Percentiles rank a stretch among this genome's conserved stretches.
phyloP scores from a whole-genome alignment of 805 yeast species.

The Nakazawaea ambrosiae region DNA sequence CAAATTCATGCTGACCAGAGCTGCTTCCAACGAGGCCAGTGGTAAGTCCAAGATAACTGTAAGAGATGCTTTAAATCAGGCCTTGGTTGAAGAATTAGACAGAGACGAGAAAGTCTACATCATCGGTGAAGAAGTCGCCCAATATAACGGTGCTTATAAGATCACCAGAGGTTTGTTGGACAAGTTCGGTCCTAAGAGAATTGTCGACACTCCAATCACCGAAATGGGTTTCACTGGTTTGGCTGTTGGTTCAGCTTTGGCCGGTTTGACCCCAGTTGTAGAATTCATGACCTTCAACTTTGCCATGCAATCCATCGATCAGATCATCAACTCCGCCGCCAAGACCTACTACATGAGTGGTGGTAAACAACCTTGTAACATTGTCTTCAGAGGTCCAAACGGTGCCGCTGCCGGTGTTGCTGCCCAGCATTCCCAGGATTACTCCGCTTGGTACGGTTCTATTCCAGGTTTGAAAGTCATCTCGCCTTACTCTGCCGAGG shows the following conservation, averaged over 20 bases:
- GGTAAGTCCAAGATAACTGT: conserved; percentile 60
- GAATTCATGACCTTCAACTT: conserved; percentile 99
- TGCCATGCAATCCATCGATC: conserved; percentile 99
- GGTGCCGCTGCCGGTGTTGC: conserved; percentile 99
- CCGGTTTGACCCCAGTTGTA: conserved; percentile 92
- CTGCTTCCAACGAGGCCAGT: neutral
- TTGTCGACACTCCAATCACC: conserved; percentile 95
- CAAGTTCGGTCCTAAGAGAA: conserved; percentile 89
- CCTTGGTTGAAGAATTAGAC: conserved; percentile 96
- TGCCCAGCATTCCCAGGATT: conserved; percentile 99
- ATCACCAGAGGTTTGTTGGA: conserved; percentile 93
- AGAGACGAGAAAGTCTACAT: conserved; percentile 89
- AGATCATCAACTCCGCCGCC: conserved; percentile 96
- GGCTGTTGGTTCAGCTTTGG: conserved; percentile 93
- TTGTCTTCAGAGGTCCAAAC: conserved; percentile 98
- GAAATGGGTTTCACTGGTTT: conserved; percentile 98
- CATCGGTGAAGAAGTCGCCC: conserved; percentile 99
- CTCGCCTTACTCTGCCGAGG: conserved; percentile 93
- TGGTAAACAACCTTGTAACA: conserved; percentile 95
- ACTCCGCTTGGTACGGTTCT: conserved; percentile 95
- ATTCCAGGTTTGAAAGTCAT: conserved; percentile 97
- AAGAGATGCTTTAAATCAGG: conserved; percentile 93
- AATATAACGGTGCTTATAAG: conserved; percentile 98
- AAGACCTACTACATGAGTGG: conserved; percentile 99
- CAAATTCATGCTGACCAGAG: neutral